Evolutionary conservation across 192 early-diverging fungal species (phyloP).

Genomic region (Diversispora eburnea): DNA sequence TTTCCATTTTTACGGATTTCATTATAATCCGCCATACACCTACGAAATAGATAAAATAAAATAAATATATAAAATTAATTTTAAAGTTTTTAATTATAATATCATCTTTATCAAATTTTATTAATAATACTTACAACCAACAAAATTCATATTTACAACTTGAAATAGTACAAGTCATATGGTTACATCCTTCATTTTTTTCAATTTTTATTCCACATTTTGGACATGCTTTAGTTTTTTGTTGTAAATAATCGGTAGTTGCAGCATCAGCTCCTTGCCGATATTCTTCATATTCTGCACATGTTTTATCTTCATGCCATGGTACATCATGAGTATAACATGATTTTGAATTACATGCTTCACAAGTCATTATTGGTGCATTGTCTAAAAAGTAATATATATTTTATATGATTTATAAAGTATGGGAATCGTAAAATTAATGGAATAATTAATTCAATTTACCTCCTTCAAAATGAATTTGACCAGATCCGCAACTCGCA

Average conservation of each 20-base stretch:
- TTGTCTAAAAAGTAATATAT: not conserved
- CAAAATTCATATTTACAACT: constrained; percentile 25
- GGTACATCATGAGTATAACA: constrained; percentile 20
- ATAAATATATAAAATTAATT: too few relatives aligned
- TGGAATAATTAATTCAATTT: not conserved
- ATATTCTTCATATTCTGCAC: not conserved
- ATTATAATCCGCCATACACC: too few relatives aligned
- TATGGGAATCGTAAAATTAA: not conserved
- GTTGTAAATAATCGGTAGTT: not conserved
- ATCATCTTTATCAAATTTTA: not conserved
- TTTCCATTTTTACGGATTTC: too few relatives aligned
- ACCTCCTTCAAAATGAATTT: constrained; percentile 24
- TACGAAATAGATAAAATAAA: too few relatives aligned
- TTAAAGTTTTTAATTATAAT: too few relatives aligned
- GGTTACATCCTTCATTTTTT: constrained; percentile 27
- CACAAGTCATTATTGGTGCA: constrained; percentile 24
- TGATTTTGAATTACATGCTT: not conserved
- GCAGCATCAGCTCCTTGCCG: not conserved
- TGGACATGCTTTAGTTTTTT: constrained; percentile 18
- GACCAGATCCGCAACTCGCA: constrained; percentile 11
- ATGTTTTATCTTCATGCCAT: not conserved
- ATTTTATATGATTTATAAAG: too few relatives aligned
- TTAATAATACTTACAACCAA: constrained; percentile 12
- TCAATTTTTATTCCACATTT: constrained; percentile 17
- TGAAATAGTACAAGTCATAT: constrained; percentile 21